phyloP scores from a whole-genome alignment of 495 filamentous ascomycete genomes.

The Pyrenula aspistea region DNA sequence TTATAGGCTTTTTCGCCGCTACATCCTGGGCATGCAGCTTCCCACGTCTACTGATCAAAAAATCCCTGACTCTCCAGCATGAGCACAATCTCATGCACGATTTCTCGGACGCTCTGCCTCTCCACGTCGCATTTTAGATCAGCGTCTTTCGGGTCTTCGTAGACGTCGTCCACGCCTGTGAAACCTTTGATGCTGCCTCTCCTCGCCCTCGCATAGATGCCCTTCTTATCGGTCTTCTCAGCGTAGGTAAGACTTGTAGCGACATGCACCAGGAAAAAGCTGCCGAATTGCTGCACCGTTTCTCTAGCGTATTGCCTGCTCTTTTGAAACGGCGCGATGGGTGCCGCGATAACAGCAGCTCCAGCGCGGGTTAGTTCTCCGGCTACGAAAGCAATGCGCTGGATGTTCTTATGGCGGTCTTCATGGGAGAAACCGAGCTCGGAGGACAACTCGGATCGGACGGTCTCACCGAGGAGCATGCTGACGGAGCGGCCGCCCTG shows the following conservation, averaged over 20 bases:
- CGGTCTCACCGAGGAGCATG: slow-evolving; percentile 87
- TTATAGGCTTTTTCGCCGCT: background rate
- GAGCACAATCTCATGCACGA: slow-evolving; percentile 93
- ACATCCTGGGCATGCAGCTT: slow-evolving; percentile 1
- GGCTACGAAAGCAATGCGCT: slow-evolving; percentile 91
- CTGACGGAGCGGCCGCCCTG: slow-evolving; percentile 92
- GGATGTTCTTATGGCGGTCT: slow-evolving; percentile 92
- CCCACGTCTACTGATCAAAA: slow-evolving; percentile 18
- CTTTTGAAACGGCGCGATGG: slow-evolving; percentile 87
- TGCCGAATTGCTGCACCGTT: slow-evolving; percentile 73
- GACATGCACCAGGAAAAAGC: slow-evolving; percentile 91
- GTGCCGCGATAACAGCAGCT: slow-evolving; percentile 89
- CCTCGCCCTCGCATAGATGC: slow-evolving; percentile 77
- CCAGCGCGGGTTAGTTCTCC: slow-evolving; percentile 86
- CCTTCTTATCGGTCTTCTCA: slow-evolving; percentile 90
- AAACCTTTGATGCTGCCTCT: slow-evolving; percentile 94
- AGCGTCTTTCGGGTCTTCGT: slow-evolving; percentile 73
- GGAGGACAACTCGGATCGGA: slow-evolving; percentile 82
- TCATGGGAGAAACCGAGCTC: slow-evolving; percentile 91
- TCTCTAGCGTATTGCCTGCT: slow-evolving; percentile 66
- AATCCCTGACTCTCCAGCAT: slow-evolving; percentile 85
- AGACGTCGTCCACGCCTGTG: slow-evolving; percentile 96
- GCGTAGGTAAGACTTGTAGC: slow-evolving; percentile 82
- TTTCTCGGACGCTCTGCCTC: slow-evolving; percentile 78
- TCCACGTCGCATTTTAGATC: slow-evolving; percentile 75